These are phyloP conservation scores for Ceratobasidium sp. DNA, from an alignment of 1,284 basidiomycete genomes.

Conservation along the genomic window DNA sequence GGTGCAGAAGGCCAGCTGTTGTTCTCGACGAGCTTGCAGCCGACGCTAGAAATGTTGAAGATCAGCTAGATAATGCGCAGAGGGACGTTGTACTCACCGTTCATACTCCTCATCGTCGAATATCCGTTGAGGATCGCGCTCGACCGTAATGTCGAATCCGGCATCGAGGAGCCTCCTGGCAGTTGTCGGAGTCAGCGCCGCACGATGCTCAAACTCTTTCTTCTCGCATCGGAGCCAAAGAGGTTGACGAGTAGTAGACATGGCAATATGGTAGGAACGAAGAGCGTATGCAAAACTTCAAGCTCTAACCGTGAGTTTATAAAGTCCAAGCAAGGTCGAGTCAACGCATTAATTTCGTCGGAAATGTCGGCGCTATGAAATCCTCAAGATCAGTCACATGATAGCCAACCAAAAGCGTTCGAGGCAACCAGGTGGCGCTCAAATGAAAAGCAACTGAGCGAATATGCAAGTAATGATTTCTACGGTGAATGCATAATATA, in stretches of 20 bases:
- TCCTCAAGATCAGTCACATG: slow-evolving; percentile 37
- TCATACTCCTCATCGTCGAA: slow-evolving; percentile 95
- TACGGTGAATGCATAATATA: slow-evolving; percentile 41
- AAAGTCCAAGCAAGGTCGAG: slow-evolving; percentile 14
- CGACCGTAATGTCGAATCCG: slow-evolving; percentile 91
- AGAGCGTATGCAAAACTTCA: slow-evolving; percentile 1
- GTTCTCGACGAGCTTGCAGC: slow-evolving; percentile 87
- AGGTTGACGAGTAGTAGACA: slow-evolving; percentile 44
- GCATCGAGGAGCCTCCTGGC: slow-evolving; percentile 89
- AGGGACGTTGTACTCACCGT: slow-evolving; percentile 63
- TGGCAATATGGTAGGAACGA: not conserved
- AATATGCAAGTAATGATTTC: slow-evolving; percentile 39
- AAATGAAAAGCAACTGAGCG: slow-evolving; percentile 16
- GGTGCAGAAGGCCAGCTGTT: slow-evolving; percentile 91
- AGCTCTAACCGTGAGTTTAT: slow-evolving; percentile 5
- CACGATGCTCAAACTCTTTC: slow-evolving; percentile 91
- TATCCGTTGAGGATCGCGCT: slow-evolving; percentile 93
- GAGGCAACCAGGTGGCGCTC: slow-evolving; percentile 1
- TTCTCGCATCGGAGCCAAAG: slow-evolving; percentile 96
- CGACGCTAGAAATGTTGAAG: slow-evolving; percentile 64
- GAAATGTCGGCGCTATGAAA: slow-evolving; percentile 27
- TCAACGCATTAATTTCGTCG: slow-evolving; percentile 32
- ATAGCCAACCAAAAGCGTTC: not conserved
- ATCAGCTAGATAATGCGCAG: slow-evolving; percentile 27
- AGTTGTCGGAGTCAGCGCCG: slow-evolving; percentile 92